Base-by-base conservation (phyloP, 371 early-diverging fungal genomes). In the Sporodiniella umbellata region DNA sequence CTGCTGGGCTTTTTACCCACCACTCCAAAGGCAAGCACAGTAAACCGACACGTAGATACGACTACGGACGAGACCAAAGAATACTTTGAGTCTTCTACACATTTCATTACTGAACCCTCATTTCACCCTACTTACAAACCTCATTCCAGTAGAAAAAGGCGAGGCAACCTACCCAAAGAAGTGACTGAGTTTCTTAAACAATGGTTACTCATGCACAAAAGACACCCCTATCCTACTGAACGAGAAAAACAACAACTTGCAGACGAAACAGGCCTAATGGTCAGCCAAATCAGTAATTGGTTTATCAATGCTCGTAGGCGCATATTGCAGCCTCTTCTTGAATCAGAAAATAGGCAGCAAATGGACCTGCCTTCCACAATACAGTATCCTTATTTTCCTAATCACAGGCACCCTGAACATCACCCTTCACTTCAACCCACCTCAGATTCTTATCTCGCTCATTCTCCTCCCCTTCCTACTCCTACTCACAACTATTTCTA, bases 281-380 rank as follows among this genome's bases (percentile, higher is more conserved):
- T 86, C 40, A 85, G 81, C 40, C 94, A 94, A 65, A 86, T 92
- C 46, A 89, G 87, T 42, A 89, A 94, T 59, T 94, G 94, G 94
- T 93, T 93, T 55, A 90, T 94, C 48, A 94, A 94, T 66, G 92
- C 92, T 3, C 60, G 94, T 4, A 70, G 94, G 30, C 75, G 93
- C 21, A 80, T 80, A 17, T 33, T 83, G 28, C 81, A 83, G 39
- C 84, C 72, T 30, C 51, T 77, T 47, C 35, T 73, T 4, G 70
- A 73, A 45, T 67, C 70, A 1, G 73, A 72, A 48, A 54, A 53
- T 19, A 42, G 24, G 2, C 35, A 47, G 26, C 19, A 25, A n/a
- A 35, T 35, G 35, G 15, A n/a, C 4, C 35, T n/a, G n/a, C 8
- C 35, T 4, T 4, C 35, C 0, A 5, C 35, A 11, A 35, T 35